A percentile compares a stretch with the other conserved stretches of the same genome.
phyloP scores from a whole-genome alignment of 2,329 filamentous ascomycete species.

The Xylaria sp. region DNA sequence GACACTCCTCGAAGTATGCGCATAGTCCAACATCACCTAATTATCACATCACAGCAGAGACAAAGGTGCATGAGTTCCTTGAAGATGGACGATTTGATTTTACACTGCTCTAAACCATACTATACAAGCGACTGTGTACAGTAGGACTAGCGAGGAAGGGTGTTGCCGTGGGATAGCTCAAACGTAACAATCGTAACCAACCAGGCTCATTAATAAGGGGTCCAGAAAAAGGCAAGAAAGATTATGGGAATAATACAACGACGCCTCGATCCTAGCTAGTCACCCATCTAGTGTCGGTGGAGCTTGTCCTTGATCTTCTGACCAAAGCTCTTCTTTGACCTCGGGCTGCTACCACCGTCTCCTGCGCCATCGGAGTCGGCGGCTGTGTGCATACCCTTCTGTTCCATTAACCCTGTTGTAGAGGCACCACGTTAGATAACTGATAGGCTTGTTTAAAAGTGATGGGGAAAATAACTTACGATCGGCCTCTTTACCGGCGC shows the following conservation, averaged over 20 bases:
- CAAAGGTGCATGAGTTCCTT: neutral
- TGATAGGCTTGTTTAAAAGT: neutral
- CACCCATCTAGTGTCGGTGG: constrained; percentile 58
- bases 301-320: constrained; percentile 78
- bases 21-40: neutral
- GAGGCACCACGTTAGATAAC: constrained; percentile 22
- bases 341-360: constrained; percentile 39
- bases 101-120: neutral
- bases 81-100: neutral
- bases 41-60: neutral
- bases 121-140: neutral
- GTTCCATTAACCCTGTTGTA: constrained; percentile 61
- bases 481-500: constrained; percentile 74
- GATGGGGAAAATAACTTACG: constrained; percentile 57
- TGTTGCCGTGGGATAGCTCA: neutral
- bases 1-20: neutral
- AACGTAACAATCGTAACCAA: neutral
- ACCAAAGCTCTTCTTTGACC: constrained; percentile 63
- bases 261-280: neutral
- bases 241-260: constrained; percentile 12
- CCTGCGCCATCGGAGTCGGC: constrained; percentile 41
- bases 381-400: constrained; percentile 59
- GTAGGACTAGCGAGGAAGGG: neutral
- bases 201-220: neutral
- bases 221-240: neutral